These are phyloP conservation scores for Eucalyptus leucophloia DNA, from an alignment of 345 rosid genomes.

Conservation along the genomic window DNA sequence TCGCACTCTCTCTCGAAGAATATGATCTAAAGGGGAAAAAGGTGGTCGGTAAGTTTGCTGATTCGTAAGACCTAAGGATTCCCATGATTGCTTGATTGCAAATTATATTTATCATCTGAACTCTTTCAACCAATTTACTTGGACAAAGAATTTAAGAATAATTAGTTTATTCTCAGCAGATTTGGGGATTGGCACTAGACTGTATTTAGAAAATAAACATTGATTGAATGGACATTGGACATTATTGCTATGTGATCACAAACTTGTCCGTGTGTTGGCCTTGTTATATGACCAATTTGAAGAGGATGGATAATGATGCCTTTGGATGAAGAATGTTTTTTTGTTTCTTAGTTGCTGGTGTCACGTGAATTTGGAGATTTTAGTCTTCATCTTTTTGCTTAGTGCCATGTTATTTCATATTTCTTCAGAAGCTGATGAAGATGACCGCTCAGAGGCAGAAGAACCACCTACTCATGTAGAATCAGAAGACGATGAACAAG, in stretches of 20 bases:
- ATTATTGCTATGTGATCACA: background rate
- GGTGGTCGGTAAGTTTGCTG: conserved; percentile 43
- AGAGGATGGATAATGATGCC: background rate
- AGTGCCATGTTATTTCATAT: background rate
- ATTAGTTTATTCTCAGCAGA: background rate
- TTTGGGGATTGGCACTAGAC: background rate
- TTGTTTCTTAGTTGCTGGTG: background rate
- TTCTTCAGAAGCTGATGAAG: background rate
- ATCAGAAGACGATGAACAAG: background rate
- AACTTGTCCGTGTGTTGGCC: too few relatives aligned
- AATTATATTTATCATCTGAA: background rate
- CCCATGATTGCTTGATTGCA: background rate
- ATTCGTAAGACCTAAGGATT: background rate
- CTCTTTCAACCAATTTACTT: background rate
- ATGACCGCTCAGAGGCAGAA: background rate
- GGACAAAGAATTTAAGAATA: background rate
- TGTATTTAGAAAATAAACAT: background rate
- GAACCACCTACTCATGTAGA: background rate
- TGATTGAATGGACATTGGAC: too few relatives aligned
- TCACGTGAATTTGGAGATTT: background rate
- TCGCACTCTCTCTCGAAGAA: conserved; percentile 82
- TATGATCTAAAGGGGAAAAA: conserved; percentile 67
- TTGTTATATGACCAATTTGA: background rate
- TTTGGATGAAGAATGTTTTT: background rate
- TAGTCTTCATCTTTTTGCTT: background rate